Evolutionary conservation across 345 rosid species (phyloP).

Genomic region (Iberis pinnata): DNA sequence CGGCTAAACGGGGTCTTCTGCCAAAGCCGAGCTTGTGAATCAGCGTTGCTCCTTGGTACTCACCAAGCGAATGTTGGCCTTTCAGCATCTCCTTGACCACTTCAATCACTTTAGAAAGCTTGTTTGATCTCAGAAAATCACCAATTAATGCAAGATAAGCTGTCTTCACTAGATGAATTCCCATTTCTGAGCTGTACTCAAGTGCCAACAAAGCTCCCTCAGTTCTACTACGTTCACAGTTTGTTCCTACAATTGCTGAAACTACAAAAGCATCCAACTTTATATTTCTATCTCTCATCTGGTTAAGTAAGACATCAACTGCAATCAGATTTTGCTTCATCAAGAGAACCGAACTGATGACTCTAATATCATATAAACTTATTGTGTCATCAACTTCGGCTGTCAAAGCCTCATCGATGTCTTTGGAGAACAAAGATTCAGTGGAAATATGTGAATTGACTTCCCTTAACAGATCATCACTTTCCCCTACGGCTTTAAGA

Average conservation of each 20-base stretch:
- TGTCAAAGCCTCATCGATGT: conserved; percentile 17
- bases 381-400: conserved; percentile 24
- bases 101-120: conserved; percentile 38
- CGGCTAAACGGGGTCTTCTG: conserved; percentile 62
- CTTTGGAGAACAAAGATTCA: conserved; percentile 25
- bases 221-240: conserved; percentile 36
- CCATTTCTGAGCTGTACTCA: conserved; percentile 45
- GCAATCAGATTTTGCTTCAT: conserved; percentile 54
- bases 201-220: conserved; percentile 60
- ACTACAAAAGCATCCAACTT: conserved; percentile 39
- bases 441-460: conserved; percentile 58
- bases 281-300: conserved; percentile 32
- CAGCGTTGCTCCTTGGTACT: conserved; percentile 51
- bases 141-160: conserved; percentile 60
- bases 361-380: conserved; percentile 28
- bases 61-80: conserved; percentile 52
- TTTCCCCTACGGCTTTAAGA: conserved; percentile 40
- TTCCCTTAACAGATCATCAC: conserved; percentile 50
- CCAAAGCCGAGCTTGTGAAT: conserved; percentile 64
- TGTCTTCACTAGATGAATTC: conserved; percentile 42
- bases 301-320: conserved; percentile 46
- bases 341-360: conserved; percentile 49
- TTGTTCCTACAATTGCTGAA: conserved; percentile 44
- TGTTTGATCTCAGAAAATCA: conserved; percentile 39
- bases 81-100: conserved; percentile 45